A percentile compares a stretch with the other conserved stretches of the same genome.
Conservation (phyloP, 1,139 yeast species). For the Blastobotrys raffinosifermentans region DNA sequence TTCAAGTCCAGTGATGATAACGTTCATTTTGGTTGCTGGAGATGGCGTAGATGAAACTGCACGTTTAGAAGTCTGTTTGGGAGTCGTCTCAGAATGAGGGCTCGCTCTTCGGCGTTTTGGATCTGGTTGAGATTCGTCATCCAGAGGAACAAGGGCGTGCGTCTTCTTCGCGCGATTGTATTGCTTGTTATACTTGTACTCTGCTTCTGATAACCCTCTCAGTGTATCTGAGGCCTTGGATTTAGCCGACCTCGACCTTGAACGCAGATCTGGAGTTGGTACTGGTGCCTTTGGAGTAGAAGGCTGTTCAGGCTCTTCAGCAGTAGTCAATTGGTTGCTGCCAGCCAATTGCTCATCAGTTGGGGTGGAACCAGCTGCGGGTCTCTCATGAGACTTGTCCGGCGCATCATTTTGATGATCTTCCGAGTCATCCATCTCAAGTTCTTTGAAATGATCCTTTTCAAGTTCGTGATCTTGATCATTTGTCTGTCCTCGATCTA, state of each 20-base stretch:
- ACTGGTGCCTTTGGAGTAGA: not conserved
- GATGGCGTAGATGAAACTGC: constrained; percentile 1
- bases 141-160: constrained; percentile 12
- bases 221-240: constrained; percentile 6
- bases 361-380: not conserved
- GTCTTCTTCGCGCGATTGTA: constrained; percentile 1
- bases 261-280: not conserved
- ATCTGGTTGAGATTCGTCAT: constrained; percentile 12
- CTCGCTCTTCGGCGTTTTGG: constrained; percentile 5
- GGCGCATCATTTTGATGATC: not conserved
- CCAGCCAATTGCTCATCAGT: not conserved
- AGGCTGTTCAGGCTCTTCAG: not conserved
- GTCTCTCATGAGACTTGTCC: not conserved
- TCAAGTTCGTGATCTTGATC: not conserved
- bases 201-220: constrained; percentile 2
- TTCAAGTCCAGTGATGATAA: constrained; percentile 22
- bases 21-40: constrained; percentile 12
- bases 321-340: not conserved
- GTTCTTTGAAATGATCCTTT: no score
- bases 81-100: not conserved
- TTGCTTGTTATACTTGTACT: constrained; percentile 3
- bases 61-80: constrained; percentile 5
- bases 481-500: constrained; percentile 4
- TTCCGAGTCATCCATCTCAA: no score
- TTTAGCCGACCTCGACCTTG: constrained; percentile 8